phyloP scores from a whole-genome alignment of 345 rosid genomes.

The Boechera divaricarpa region DNA sequence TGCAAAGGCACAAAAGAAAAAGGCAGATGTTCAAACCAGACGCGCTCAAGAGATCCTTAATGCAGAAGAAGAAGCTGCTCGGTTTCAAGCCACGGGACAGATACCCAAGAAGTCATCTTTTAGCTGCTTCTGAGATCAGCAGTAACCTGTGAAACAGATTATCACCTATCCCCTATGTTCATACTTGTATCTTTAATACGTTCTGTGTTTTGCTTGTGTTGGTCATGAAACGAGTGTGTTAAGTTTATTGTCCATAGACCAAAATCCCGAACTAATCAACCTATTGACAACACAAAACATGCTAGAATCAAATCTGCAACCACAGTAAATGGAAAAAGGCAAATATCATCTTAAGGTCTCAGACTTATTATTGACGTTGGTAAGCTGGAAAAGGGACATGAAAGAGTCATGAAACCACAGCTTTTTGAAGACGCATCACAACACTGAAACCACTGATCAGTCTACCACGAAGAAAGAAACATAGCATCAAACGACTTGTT shows the following conservation, averaged over 20 bases:
- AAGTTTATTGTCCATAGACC: conserved; percentile 4
- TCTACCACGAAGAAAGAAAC: conserved; percentile 28
- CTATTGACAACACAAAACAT: conserved; percentile 12
- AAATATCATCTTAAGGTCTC: conserved; percentile 7
- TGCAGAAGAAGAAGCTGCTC: conserved; percentile 83
- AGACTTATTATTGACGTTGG: conserved; percentile 30
- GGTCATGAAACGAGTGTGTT: conserved; percentile 14
- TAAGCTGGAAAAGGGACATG: conserved; percentile 16
- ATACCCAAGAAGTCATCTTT: conserved; percentile 64
- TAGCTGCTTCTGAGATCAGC: conserved; percentile 64
- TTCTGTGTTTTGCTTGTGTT: conserved; percentile 30
- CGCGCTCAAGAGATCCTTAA: conserved; percentile 72
- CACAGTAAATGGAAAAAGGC: not conserved
- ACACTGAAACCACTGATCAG: conserved; percentile 36
- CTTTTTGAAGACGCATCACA: conserved; percentile 30
- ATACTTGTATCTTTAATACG: conserved; percentile 13
- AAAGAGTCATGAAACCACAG: conserved; percentile 30
- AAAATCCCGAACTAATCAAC: conserved; percentile 16
- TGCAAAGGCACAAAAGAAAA: conserved; percentile 75
- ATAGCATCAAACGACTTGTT: conserved; percentile 32
- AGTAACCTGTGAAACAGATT: conserved; percentile 1
- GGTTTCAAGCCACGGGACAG: conserved; percentile 68
- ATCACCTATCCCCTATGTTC: not conserved
- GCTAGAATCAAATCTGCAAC: conserved; percentile 14
- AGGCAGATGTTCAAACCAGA: conserved; percentile 70